Evolutionary conservation across 805 yeast genomes (phyloP), one percentile per base, ranked within the genome.

Genomic region (Candida cerambycidarum): DNA sequence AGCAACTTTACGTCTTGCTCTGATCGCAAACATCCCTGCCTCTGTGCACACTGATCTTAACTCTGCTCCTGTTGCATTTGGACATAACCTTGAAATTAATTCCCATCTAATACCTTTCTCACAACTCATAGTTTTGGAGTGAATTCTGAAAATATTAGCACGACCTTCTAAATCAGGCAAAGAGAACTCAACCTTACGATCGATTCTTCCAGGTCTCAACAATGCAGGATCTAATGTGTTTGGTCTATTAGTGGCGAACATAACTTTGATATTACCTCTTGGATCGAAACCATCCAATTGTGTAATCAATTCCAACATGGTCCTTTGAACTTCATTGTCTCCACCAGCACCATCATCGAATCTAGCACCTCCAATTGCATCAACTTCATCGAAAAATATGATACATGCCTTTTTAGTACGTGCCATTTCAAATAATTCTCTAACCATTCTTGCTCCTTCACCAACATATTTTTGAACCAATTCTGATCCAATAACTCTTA

Each of bases 291-390:
- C 99, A 65, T 93, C 99, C 61, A 93, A 76, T 65, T 93, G 99
- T 32, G 98, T 89, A 60, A 93, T 93, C 57, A 93, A 80, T 67
- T 93, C 99, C 79, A 93, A 78, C 99, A 93, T 93, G 34, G 99
- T 93, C 74, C 99, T 81, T 71, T 93, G 99, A 42, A 93, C 99
- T 71, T 93, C 99, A 62, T 92, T 93, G 67, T 93, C 99, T 60
- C 98, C 98, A 55, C 97, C 98, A 9, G 98, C 98, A 58, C 98
- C 98, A 63, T 93, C 99, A 65, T 93, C 99, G 62, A 93, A 93
- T 65, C 99, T 83, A n/a, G 98, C 98, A 32, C 99, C 99, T 53
- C 99, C 99, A 64, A 93, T 89, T 29, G 99, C 99, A 71, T 93
- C 99, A 53, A 93, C 84, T 73, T 93, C 99, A 69, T 93, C 99